These are phyloP conservation scores for Erythrophleum fordii DNA, from an alignment of 306 rosid genomes.

Conservation along the genomic window DNA sequence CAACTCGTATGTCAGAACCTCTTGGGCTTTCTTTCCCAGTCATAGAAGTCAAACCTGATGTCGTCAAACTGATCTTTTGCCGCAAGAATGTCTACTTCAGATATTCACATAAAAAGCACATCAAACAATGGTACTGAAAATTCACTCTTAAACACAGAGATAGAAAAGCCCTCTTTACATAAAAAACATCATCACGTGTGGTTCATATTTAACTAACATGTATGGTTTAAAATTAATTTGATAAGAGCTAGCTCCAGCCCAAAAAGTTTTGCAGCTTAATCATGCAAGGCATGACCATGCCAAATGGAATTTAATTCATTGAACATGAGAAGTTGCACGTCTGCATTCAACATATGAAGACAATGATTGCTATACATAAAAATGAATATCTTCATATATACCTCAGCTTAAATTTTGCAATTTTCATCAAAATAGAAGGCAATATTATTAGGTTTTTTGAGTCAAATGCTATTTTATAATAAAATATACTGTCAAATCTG, in stretches of 20 bases:
- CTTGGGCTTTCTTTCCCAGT: constrained; percentile 45
- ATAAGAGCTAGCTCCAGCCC: constrained; percentile 1
- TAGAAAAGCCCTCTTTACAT: neutral
- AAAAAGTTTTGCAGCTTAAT: constrained; percentile 23
- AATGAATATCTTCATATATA: neutral
- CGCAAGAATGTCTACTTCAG: constrained; percentile 73
- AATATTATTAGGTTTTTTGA: too few relatives aligned
- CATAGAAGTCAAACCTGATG: constrained; percentile 44
- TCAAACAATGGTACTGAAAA: constrained; percentile 1
- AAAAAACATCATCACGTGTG: neutral
- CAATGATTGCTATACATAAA: neutral
- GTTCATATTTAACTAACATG: constrained; percentile 8
- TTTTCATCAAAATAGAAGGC: neutral
- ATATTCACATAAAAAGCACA: constrained; percentile 41
- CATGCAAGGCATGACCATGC: constrained; percentile 5
- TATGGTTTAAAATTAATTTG: constrained; percentile 9
- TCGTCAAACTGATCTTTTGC: constrained; percentile 74
- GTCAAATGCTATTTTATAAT: too few relatives aligned
- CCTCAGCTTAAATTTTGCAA: constrained; percentile 20
- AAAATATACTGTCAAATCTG: too few relatives aligned
- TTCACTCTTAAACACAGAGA: neutral
- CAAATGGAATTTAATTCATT: constrained; percentile 9
- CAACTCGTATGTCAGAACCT: constrained; percentile 38
- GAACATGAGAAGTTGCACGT: constrained; percentile 4
- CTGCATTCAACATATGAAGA: neutral